Evolutionary conservation across 257 asterid genomes (phyloP).

Genomic region (Petunia secreta): DNA sequence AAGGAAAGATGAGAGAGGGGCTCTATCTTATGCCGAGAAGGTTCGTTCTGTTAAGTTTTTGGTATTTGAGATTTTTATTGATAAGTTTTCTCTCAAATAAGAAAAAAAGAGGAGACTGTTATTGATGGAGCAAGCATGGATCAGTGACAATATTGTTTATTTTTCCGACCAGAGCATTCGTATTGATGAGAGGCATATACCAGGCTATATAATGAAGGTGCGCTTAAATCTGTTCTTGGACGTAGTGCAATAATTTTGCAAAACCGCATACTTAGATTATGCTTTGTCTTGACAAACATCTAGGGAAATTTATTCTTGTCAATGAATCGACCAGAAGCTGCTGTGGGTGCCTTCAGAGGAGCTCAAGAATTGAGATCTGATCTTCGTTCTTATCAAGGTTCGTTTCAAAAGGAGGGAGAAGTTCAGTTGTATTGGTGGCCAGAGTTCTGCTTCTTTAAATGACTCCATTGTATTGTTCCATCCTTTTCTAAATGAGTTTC

Average conservation of each 20-base stretch:
- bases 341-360: conserved; percentile 74
- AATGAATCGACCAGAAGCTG: conserved; percentile 91
- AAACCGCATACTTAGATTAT: conserved; percentile 15
- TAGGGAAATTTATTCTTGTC: conserved; percentile 90
- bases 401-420: conserved; percentile 23
- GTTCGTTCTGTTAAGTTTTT: conserved; percentile 42
- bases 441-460: conserved; percentile 8
- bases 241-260: conserved; percentile 17
- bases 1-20: conserved; percentile 87
- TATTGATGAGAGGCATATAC: conserved; percentile 87
- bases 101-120: background rate
- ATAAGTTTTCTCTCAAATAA: background rate
- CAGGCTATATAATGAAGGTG: conserved; percentile 96
- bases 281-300: conserved; percentile 31
- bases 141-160: background rate
- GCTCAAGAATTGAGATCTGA: conserved; percentile 98
- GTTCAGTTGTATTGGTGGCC: background rate
- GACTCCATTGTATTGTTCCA: background rate
- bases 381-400: conserved; percentile 97
- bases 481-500: conserved; percentile 4
- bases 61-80: conserved; percentile 18
- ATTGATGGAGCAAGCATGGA: conserved; percentile 6
- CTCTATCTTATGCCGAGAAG: conserved; percentile 90
- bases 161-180: conserved; percentile 74
- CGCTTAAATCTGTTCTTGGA: conserved; percentile 18